Evolutionary conservation across 306 rosid genomes (phyloP), one percentile per base, ranked within the genome.

Genomic region (Rosa lucieae): DNA sequence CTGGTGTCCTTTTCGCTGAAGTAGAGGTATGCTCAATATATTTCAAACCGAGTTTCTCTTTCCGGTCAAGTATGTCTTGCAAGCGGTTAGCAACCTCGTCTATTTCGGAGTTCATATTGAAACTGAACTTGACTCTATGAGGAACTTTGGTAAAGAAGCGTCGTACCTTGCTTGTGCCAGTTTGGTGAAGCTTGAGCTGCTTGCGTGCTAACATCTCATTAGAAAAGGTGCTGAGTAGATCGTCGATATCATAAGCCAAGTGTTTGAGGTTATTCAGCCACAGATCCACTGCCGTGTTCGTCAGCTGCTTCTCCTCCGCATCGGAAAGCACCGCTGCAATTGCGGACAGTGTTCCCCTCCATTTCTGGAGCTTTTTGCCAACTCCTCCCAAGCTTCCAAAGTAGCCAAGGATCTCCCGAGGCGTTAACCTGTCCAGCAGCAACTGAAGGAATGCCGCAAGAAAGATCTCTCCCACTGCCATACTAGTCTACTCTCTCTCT

Each of bases 201-300:
- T 32, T 2, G 3, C 37, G 37, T 32, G 3, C 37, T 32, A 32
- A 32, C 37, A 35, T 77, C 63, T 83, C 18, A 0, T 39, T 51
- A 2, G 76, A 51, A 46, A 52, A 78, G 26, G 78, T 78, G 43
- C 74, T 81, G 21, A 85, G 70, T 7, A 79, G 37, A 44, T 83
- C 77, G 5, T 78, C 80, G 32, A 75, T 26, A 17, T 67, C 61
- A 21, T 46, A 18, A 21, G 83, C 48, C 58, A 77, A 80, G 76
- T 79, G 77, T 69, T 26, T 52, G 11, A 83, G 86, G 21, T 71
- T 39, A 0, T 42, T 37, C 2, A 79, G 75, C 83, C 83, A 83
- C 29, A 32, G 0, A 32, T 32, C 37, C 37, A 32, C 37, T 7
- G 23, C 0, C 55, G 0, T 3, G 53, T 3, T 14, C 8, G n/a